phyloP scores from a whole-genome alignment of 108 stramenopile genomes.

The Hondaea fermentalgiana region DNA sequence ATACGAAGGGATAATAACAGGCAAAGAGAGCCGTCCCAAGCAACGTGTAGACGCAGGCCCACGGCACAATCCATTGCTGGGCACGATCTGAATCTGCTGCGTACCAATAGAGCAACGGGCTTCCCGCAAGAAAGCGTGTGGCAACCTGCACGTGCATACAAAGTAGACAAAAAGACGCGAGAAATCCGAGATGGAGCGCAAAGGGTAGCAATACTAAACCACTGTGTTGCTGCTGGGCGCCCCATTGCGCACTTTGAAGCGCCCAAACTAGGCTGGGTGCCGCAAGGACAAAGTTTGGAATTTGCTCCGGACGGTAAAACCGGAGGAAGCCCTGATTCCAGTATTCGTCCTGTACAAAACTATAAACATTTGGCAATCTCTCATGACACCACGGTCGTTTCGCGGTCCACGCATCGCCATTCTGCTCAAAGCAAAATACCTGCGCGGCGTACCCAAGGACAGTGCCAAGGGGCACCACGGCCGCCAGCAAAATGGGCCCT shows the following conservation, averaged over 20 bases:
- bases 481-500: neutral
- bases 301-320: conserved; percentile 31
- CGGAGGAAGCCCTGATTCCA: conserved; percentile 33
- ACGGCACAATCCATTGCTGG: neutral
- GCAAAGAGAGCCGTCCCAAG: neutral
- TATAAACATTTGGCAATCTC: conserved; percentile 27
- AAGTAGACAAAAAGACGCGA: neutral
- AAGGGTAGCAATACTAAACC: neutral
- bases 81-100: neutral
- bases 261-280: neutral
- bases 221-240: neutral
- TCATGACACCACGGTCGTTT: conserved; percentile 23
- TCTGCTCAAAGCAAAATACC: neutral
- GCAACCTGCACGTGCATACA: conserved; percentile 44
- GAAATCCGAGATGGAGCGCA: conserved; percentile 20
- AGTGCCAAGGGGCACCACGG: conserved; percentile 15
- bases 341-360: conserved; percentile 35
- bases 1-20: neutral
- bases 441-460: conserved; percentile 28
- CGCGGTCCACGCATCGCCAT: no score
- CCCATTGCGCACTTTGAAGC: neutral
- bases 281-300: conserved; percentile 41
- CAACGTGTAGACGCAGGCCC: neutral
- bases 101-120: conserved; percentile 39
- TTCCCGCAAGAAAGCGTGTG: conserved; percentile 36